phyloP scores from a whole-genome alignment of 306 rosid genomes.

The Spatholobus suberectus region DNA sequence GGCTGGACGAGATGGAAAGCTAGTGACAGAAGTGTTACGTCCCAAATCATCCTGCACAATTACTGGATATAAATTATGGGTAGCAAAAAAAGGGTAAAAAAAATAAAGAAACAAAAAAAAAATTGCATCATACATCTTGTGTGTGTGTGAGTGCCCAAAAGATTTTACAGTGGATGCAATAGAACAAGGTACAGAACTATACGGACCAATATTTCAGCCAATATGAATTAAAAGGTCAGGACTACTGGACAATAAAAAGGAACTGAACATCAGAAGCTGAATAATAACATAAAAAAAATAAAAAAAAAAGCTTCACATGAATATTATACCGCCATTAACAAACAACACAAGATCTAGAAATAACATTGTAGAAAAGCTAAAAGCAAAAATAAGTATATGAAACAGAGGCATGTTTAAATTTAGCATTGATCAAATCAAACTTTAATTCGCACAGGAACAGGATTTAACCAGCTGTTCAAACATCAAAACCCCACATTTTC shows the following conservation, averaged over 20 bases:
- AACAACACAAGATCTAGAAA: conserved; percentile 25
- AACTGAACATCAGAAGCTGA: background rate
- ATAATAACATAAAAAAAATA: background rate
- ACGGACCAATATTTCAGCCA: background rate
- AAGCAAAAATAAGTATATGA: background rate
- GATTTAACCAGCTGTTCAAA: background rate
- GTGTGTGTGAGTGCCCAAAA: background rate
- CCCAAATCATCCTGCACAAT: conserved; percentile 86
- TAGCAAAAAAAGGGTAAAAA: background rate
- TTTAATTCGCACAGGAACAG: background rate
- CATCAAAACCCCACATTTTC: background rate
- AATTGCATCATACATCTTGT: background rate
- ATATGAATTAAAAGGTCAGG: background rate
- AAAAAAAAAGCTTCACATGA: background rate
- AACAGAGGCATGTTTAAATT: background rate
- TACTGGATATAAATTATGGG: conserved; percentile 20
- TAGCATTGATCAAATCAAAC: background rate
- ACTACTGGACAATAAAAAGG: no score
- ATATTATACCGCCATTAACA: background rate
- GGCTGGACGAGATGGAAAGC: conserved; percentile 86
- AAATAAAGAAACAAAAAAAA: background rate
- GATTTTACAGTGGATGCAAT: background rate
- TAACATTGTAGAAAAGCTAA: background rate
- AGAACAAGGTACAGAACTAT: background rate
- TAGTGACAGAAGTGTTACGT: conserved; percentile 57